Conservation (phyloP, 2,329 filamentous ascomycete genomes). For the Chaetomiaceae sp. region DNA sequence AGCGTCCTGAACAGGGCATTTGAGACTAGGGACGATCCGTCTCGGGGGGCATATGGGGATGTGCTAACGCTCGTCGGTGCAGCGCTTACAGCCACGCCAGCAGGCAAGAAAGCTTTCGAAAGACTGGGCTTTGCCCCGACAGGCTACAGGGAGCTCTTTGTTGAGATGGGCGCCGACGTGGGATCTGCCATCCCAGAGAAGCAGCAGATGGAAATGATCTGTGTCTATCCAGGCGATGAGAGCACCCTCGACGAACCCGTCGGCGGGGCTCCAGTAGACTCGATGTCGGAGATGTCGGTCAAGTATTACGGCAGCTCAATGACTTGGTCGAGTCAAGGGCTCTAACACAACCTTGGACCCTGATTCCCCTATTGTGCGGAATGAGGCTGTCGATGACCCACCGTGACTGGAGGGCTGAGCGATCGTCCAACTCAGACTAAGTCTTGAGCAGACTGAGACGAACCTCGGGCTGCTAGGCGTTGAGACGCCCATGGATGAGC, state of each 20-base stretch:
- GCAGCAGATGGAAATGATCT: conserved; percentile 11
- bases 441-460: not conserved
- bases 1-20: too few relatives aligned
- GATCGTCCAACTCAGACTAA: not conserved
- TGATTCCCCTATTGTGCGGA: too few relatives aligned
- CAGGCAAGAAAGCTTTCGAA: conserved; percentile 28
- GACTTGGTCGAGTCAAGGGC: not conserved
- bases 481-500: too few relatives aligned
- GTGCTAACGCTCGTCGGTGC: not conserved
- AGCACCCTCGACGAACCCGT: not conserved
- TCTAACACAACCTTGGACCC: too few relatives aligned
- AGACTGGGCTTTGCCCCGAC: conserved; percentile 29
- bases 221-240: conserved; percentile 14
- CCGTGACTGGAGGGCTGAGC: too few relatives aligned
- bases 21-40: too few relatives aligned
- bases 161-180: not conserved
- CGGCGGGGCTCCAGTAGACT: not conserved
- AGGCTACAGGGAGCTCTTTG: conserved; percentile 30
- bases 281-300: conserved; percentile 20
- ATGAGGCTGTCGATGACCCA: too few relatives aligned
- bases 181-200: not conserved
- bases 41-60: too few relatives aligned
- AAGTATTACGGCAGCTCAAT: too few relatives aligned
- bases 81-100: conserved; percentile 32
- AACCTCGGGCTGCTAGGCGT: too few relatives aligned